phyloP scores from a whole-genome alignment of 225 moss, liverwort and hornwort genomes.

The Physcomitrium patens region DNA sequence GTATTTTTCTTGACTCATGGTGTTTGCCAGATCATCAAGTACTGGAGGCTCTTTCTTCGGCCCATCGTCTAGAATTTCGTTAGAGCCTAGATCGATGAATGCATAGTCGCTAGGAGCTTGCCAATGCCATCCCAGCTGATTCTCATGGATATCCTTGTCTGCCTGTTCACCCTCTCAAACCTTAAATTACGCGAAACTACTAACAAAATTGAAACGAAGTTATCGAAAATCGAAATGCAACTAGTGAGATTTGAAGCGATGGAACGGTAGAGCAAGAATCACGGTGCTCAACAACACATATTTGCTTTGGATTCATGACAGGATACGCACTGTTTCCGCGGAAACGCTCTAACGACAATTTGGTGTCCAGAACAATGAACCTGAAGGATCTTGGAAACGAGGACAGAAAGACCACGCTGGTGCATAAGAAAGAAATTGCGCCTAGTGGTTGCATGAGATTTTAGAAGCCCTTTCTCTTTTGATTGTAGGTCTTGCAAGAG shows the following conservation, averaged over 20 bases:
- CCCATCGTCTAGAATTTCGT: constrained; percentile 32
- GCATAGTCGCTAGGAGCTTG: constrained; percentile 66
- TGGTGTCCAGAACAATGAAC: constrained; percentile 16
- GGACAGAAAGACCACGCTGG: constrained; percentile 57
- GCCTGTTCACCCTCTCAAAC: constrained; percentile 30
- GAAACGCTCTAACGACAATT: not conserved
- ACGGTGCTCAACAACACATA: not conserved
- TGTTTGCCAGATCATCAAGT: constrained; percentile 37
- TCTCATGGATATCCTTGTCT: constrained; percentile 74
- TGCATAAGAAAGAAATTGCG: constrained; percentile 87
- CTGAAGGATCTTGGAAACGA: constrained; percentile 78
- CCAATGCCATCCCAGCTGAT: constrained; percentile 91
- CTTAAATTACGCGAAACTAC: not conserved
- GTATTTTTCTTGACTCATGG: constrained; percentile 51
- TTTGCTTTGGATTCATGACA: not conserved
- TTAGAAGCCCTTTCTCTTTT: constrained; percentile 68
- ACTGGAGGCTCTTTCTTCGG: constrained; percentile 30
- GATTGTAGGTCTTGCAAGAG: constrained; percentile 70
- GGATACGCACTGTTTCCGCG: rapidly evolving
- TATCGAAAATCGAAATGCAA: no score
- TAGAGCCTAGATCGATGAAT: constrained; percentile 48
- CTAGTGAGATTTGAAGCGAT: not conserved
- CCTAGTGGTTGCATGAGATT: constrained; percentile 49
- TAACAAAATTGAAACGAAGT: not conserved
- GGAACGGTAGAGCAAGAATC: not conserved